Base-by-base conservation (phyloP, 2,329 filamentous ascomycete species). In the Fusarium foetens region DNA sequence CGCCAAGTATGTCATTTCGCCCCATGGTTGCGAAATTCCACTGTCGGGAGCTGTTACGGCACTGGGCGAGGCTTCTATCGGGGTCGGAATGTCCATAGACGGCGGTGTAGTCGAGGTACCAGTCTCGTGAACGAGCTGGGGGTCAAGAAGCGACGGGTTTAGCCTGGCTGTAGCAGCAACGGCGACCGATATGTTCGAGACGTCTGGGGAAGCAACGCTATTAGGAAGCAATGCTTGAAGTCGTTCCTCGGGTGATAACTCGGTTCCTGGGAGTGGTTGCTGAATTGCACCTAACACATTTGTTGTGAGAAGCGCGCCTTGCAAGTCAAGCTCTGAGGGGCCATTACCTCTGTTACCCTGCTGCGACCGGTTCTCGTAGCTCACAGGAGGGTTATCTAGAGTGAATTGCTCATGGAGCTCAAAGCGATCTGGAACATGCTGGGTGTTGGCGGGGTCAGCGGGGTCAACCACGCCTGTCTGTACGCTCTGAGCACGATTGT, bases 331-430 rank as follows among this genome's bases (percentile, higher is more conserved):
- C 33, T n/a, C 35, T n/a, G 27, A 27, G 23, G 49, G 35, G 33
- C 23, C 33, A 39, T 53, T 67, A 81, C 81, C 71, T 66, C 74
- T 77, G 35, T 69, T 78, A 35, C 70, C 73, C 49, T 63, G 72
- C 25, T 76, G 76, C 17, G 74, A 46, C 35, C 77, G 75, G 52
- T 66, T 75, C 43, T 88, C 87, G 49, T 88, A 87, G 76, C 80
- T 84, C 21, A 84, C 75, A 3, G 88, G 86, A 3, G 87, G 86
- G 57, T 90, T 87, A 27, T 90, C 88, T 8, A 89, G 77, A 5
- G 87, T 87, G 75, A 87, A 90, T 46, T 90, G 87, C 51, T 90
- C 88, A 41, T 90, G 87, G 16, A 89, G 76, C 70, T 90, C 87
- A 67, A 89, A 85, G 46, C 81, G 81, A 46, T 84, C 83, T 41